Conservation (phyloP, 2,329 filamentous ascomycete species). For the Cytospora leucostoma region DNA sequence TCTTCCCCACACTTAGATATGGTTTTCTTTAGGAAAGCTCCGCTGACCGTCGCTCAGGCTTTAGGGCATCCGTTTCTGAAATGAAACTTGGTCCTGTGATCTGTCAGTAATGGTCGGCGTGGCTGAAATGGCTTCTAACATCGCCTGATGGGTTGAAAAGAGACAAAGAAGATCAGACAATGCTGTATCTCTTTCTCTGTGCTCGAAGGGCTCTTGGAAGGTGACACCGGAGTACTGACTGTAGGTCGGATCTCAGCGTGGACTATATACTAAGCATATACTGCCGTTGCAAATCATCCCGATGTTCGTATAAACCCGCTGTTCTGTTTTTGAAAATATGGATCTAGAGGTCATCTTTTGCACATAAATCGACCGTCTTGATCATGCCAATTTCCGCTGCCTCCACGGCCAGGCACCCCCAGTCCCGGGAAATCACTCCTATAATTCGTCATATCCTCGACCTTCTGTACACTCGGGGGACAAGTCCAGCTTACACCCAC, state of each 20-base stretch:
- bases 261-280: neutral
- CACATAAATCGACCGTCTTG: too few species aligned
- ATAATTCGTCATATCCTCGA: neutral
- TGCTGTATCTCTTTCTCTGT: neutral
- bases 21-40: neutral
- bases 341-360: neutral
- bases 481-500: neutral
- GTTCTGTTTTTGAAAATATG: neutral
- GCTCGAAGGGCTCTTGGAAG: neutral
- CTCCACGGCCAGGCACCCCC: neutral
- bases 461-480: neutral
- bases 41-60: neutral
- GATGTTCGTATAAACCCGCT: neutral
- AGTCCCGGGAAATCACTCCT: neutral
- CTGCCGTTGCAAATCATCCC: neutral
- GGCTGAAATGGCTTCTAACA: neutral
- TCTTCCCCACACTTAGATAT: too few species aligned
- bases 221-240: neutral
- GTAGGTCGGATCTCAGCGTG: neutral
- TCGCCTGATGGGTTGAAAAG: neutral
- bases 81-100: slow-evolving; percentile 10
- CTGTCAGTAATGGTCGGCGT: neutral
- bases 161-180: slow-evolving; percentile 13
- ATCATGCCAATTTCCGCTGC: neutral
- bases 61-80: slow-evolving; percentile 5